Evolutionary conservation across 345 rosid genomes (phyloP), one percentile per base, ranked within the genome.

Genomic region (Aquilaria yunnanensis): DNA sequence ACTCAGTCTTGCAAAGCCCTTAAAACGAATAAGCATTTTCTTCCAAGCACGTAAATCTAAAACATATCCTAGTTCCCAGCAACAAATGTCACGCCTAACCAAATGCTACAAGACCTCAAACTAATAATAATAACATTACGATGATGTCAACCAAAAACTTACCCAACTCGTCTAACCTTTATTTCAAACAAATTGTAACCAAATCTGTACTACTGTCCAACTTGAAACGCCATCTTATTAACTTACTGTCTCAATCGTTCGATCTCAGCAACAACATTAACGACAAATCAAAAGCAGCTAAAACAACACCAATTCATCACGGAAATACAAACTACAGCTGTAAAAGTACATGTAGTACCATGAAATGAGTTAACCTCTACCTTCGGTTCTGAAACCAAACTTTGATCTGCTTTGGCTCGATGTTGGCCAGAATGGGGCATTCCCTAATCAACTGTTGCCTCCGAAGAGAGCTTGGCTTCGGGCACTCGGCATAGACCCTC

Each of bases 381-480:
- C 99, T 91, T 80, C 98, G 96, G 65, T 95, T 95, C 56, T 95
- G 99, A 66, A 95, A 95, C 99, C 99, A 95, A 69, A 95, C 98
- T 84, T 95, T 95, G 92, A 95, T 95, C 85, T 95, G 99, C 80
- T 91, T 95, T 50, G 99, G 94, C 71, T 95, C 99, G 57, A 95
- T 87, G 80, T 95, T 84, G 69, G 92, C 68, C 70, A 95, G 82
- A 77, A 91, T 87, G 72, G 98, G 97, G 72, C 96, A 95, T 71
- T 95, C 99, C 29, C 98, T 84, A 66, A 95, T 89, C 72, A 95
- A 76, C 79, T 95, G 99, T 68, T 91, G 99, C 71, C 99, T 82
- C 6, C 99, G 82, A 74, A 95, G 69, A 51, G 98, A 95, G 61
- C 96, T 95, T 11, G 99, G 99, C 71, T 95, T 95, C 12, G 99